A percentile compares a stretch with the other conserved stretches of the same genome.
phyloP scores from a whole-genome alignment of 2,329 filamentous ascomycete genomes.

The Chrysoporthe puriensis region DNA sequence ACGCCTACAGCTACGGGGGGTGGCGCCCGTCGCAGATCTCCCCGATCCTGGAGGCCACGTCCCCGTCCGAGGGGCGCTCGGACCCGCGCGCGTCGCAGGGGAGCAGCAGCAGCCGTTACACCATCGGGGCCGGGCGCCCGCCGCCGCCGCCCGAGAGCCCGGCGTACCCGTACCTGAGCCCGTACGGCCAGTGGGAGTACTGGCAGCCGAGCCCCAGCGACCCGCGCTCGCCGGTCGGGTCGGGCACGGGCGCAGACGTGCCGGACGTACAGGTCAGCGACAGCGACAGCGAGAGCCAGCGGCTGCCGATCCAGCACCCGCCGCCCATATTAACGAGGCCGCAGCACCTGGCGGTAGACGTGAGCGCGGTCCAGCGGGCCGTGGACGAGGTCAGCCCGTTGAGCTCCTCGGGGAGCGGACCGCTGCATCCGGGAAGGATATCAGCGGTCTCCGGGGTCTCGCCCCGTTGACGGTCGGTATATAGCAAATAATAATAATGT shows the following conservation, averaged over 20 bases:
- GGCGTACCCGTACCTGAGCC: constrained; percentile 7
- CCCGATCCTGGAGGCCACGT: not conserved
- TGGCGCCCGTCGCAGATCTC: not conserved
- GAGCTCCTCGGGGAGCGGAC: constrained; percentile 26
- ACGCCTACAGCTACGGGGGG: constrained; percentile 7
- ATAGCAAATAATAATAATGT: not conserved
- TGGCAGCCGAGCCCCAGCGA: constrained; percentile 6
- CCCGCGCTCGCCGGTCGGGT: not conserved
- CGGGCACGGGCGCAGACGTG: not conserved
- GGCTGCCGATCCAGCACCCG: constrained; percentile 12
- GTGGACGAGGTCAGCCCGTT: constrained; percentile 26
- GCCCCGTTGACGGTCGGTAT: not conserved
- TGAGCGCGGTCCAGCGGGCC: not conserved
- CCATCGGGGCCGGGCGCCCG: not conserved
- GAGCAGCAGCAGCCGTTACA: not conserved
- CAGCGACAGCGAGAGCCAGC: constrained; percentile 11
- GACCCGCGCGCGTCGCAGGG: not conserved
- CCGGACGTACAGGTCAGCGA: constrained; percentile 8
- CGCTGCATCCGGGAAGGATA: constrained; percentile 12
- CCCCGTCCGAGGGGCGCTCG: not conserved
- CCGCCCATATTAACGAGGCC: constrained; percentile 2
- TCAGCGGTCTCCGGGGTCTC: constrained; percentile 24
- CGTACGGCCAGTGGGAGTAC: constrained; percentile 12
- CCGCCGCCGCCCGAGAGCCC: constrained; percentile 7
- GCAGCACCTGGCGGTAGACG: constrained; percentile 6